Evolutionary conservation across 2,329 filamentous ascomycete genomes (phyloP).

Genomic region (Talaromyces sp.): DNA sequence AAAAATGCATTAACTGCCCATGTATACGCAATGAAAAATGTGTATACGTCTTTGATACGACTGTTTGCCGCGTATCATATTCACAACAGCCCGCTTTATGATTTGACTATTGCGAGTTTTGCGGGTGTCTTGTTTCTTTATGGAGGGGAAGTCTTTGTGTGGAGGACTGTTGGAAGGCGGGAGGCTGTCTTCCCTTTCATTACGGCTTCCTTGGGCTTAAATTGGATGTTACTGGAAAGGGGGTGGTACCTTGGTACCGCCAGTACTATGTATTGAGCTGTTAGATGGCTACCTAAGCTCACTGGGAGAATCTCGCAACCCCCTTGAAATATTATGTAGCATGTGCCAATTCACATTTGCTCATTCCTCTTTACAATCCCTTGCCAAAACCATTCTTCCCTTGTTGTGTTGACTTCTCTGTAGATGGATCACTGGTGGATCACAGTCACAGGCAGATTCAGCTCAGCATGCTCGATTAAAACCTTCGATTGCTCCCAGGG

Average conservation of each 20-base stretch:
- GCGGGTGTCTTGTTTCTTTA: neutral
- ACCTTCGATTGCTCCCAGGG: slow-evolving; percentile 55
- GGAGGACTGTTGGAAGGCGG: neutral
- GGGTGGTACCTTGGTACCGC: no score
- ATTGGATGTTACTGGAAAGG: no score
- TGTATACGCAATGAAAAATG: neutral
- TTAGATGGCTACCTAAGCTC: no score
- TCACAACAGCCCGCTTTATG: neutral
- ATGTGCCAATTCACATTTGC: no score
- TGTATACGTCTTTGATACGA: neutral
- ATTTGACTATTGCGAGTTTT: neutral
- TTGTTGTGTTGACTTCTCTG: no score
- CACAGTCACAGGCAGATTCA: slow-evolving; percentile 36
- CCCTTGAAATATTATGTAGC: no score
- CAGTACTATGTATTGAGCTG: neutral
- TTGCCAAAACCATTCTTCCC: no score
- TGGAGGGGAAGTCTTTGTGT: neutral
- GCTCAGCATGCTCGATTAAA: slow-evolving; percentile 44
- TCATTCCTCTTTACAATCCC: no score
- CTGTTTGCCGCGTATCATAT: neutral
- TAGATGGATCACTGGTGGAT: neutral
- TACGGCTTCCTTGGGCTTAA: neutral
- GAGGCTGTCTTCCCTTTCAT: neutral
- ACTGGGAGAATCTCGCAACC: no score
- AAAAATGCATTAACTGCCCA: neutral